These are phyloP conservation scores for Pharnaceum exiguum DNA, from an alignment of 148 eudicot genomes.

Conservation along the genomic window DNA sequence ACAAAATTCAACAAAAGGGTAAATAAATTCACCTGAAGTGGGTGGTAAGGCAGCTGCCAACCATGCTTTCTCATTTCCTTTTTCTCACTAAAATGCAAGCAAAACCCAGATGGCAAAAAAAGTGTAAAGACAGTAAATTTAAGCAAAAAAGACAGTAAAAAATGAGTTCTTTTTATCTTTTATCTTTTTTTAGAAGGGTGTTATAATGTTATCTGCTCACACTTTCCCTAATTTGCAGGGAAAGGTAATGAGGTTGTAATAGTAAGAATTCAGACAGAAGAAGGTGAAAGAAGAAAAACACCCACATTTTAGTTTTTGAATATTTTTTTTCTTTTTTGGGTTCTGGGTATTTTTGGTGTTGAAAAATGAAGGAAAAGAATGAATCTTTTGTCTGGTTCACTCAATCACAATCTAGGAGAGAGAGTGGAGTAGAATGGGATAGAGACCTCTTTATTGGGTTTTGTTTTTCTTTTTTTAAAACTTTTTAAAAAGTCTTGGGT, in stretches of 20 bases:
- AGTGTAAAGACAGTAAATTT: neutral
- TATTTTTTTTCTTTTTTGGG: neutral
- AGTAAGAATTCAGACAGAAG: slow-evolving; percentile 13
- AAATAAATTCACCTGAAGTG: slow-evolving; percentile 59
- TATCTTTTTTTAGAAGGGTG: neutral
- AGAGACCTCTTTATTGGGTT: too few species aligned
- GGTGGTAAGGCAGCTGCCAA: slow-evolving; percentile 97
- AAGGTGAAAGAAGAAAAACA: slow-evolving; percentile 1
- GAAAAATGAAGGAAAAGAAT: neutral
- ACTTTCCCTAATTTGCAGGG: slow-evolving; percentile 25
- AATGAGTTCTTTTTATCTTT: neutral
- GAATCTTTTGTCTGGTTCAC: slow-evolving; percentile 24
- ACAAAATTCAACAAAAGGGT: neutral
- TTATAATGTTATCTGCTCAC: neutral
- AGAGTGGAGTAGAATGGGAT: neutral
- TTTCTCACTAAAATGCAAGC: slow-evolving; percentile 10
- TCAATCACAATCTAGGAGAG: slow-evolving; percentile 31
- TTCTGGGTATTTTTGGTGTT: neutral
- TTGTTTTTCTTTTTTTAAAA: neutral
- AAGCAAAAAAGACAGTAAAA: neutral
- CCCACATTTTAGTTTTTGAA: too few species aligned
- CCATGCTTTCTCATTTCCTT: slow-evolving; percentile 90
- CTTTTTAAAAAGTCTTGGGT: too few species aligned
- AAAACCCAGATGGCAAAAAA: slow-evolving; percentile 3
- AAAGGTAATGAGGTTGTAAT: slow-evolving; percentile 12